Conservation (phyloP, 2,329 filamentous ascomycete genomes). For the Leptographium galeiforme region DNA sequence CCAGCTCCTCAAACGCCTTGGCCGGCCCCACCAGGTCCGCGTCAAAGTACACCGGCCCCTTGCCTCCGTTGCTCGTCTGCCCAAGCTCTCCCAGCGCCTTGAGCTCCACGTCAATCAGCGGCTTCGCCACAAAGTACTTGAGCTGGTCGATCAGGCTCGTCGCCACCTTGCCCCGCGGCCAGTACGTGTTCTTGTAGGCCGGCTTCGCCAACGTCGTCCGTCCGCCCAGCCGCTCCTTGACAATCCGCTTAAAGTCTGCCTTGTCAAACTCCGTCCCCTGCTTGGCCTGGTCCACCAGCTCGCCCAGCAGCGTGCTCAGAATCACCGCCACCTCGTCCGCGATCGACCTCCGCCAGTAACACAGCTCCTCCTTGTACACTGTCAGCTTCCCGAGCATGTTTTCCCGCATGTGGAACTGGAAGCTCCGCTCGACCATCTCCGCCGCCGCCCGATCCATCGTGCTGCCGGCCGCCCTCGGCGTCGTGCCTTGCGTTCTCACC, state of each 20-base stretch:
- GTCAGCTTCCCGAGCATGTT: conserved; percentile 52
- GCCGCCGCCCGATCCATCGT: conserved; percentile 14
- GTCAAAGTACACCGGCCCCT: conserved; percentile 19
- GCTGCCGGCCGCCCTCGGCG: too few relatives aligned
- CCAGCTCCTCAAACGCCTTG: conserved; percentile 20
- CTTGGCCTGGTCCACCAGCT: conserved; percentile 45
- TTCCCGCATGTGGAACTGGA: conserved; percentile 44
- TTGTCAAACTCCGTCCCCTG: conserved; percentile 37
- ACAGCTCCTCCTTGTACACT: conserved; percentile 46
- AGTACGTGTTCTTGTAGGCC: conserved; percentile 27
- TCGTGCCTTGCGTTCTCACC: conserved; percentile 3
- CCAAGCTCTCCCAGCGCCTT: conserved; percentile 16
- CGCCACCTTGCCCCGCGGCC: conserved; percentile 16
- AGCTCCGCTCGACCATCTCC: conserved; percentile 37
- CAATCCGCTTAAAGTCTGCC: conserved; percentile 26
- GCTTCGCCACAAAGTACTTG: conserved; percentile 38
- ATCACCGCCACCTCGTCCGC: conserved; percentile 26
- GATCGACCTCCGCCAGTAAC: conserved; percentile 44
- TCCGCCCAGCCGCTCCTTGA: conserved; percentile 6
- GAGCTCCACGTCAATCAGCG: conserved; percentile 24
- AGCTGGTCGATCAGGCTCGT: conserved; percentile 48
- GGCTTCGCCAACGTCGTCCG: conserved; percentile 21
- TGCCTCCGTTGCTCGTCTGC: background rate
- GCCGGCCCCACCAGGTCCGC: conserved; percentile 21
- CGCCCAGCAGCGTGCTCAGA: conserved; percentile 37